Base-by-base conservation (phyloP, 2,329 filamentous ascomycete genomes). In the Ophiostoma populinum region DNA sequence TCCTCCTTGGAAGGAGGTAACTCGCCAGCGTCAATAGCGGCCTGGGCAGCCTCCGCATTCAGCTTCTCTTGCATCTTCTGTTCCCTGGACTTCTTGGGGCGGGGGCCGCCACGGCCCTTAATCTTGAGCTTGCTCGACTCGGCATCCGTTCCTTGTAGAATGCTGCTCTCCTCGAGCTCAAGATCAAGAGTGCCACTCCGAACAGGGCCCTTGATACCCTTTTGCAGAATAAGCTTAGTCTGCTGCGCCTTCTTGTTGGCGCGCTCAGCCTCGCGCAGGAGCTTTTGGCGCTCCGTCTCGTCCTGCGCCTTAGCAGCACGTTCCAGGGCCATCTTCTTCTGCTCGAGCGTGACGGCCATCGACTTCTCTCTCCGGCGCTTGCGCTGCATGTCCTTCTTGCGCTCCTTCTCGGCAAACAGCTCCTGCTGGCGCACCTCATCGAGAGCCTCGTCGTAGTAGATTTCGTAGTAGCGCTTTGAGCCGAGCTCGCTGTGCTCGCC, bases 381-480 rank as follows among this genome's bases (percentile, higher is more conserved):
- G 43, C 90, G 80, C 54, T 98, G 90, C 83, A 98, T 95, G 51
- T 98, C 90, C 62, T 98, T 98, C 63, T 98, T 98, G 44, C 90
- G 82, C 57, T 98, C 90, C 59, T 98, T 98, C 56, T 98, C 90
- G 41, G 87, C 85, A 41, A 80, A 79, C 7, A 94, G 66, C 53
- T 94, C 87, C 45, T 83, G 82, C 42, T 85, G 79, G 45, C 90
- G 80, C 2, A 95, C 87, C 47, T 93, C 79, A 35, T 80, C 71
- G 40, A 87, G 69, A 2, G 90, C 87, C 26, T 80, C 75, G 13
- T 80, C 71, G 50, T 85, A 86, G 52, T 90, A 75, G 30, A 75
- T 62, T 11, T 79, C 67, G 40, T 81, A 72, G 52, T 81, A 94
- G 21, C 81, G 74, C 35, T 76, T 67, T 48, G 80, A 80, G 25